Base-by-base conservation (phyloP, 257 asterid species). In the Haberlea rhodopensis region DNA sequence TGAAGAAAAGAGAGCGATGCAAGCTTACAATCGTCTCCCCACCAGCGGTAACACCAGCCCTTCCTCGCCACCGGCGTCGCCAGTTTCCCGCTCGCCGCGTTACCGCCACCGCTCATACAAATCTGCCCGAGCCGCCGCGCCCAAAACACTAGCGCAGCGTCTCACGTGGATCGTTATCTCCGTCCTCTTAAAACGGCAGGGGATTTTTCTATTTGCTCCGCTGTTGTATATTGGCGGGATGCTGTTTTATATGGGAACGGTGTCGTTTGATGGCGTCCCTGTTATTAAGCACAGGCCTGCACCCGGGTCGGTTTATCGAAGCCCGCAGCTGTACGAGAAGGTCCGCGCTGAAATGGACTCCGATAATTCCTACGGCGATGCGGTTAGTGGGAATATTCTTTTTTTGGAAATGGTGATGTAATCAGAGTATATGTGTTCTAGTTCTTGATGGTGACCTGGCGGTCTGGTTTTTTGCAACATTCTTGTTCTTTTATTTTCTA, bases 31-130 rank as follows among this genome's bases (percentile, higher is more conserved):
- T 74, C 88, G 99, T 89, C 92, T 87, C 53, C 95, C 96, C 78
- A 79, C 79, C 84, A 91, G 97, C 86, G 98, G 97, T 82, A 87
- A 85, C 75, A 85, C 60, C 82, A 84, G 94, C 85, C 95, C 96
- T 19, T 81, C 90, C 11, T 82, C 98, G 51, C 95, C 99, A 53
- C 95, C 98, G 29, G 74, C 90, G 48, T 92, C 99, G 15, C 99
- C 99, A 46, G 79, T 85, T 63, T 81, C 90, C 65, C 88, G 90
- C 63, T 92, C 99, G 48, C 99, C 99, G 54, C 80, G 96, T 16
- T 66, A 70, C 80, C 80, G 82, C 77, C 71, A 52, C 79, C 76
- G 83, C 52, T 45, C 72, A 8, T 68, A 77, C 66, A 72, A 77
- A 70, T 71, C 95, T 66, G 83, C 77, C 60, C 81, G 81, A 16